Evolutionary conservation across 225 moss, liverwort and hornwort species (phyloP), one percentile per base, ranked within the genome.

Genomic region (Anthoceros angustus): DNA sequence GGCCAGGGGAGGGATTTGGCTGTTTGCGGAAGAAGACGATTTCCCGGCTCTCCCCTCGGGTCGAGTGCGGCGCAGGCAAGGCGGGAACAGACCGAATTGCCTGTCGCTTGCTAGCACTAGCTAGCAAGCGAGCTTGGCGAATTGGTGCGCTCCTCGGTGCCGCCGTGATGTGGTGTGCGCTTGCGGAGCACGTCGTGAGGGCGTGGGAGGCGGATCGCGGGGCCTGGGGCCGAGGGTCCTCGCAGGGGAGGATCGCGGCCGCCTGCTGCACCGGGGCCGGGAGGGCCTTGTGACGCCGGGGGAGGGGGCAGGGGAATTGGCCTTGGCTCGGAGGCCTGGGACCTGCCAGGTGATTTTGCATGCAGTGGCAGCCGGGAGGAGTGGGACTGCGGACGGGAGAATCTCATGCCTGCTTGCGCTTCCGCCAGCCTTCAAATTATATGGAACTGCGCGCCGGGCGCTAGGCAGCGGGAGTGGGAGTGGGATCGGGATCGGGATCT

Each of bases 151-250:
- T 20, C 18, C 18, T 55, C n/a, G 7, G 7, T 20, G 55, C 55
- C 18, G 55, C 55, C 18, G 55, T 55, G 55, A 55, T 55, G 55
- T 55, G 55, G 55, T 55, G 55, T 55, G n/a, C n/a, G 55, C 55
- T 55, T 23, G 0, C 18, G 55, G 7, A 20, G 55, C 55, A 55
- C 55, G 55, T 55, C 55, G 55, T 15, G n/a, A 18, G 7, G 55
- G 55, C 55, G 55, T 55, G 55, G 18, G 6, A 18, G 14, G 6
- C 16, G 55, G 55, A 55, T 55, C 55, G 55, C n/a, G 55, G 55
- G 55, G 55, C n/a, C n/a, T 7, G 8, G 6, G 18, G 55, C 55
- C 7, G 55, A 20, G 0, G n/a, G 16, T 18, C n/a, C n/a, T 18
- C n/a, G 8, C 12, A 15, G n/a, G 55, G 18, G 16, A 0, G 55